Evolutionary conservation across 371 early-diverging fungal genomes (phyloP), one percentile per base, ranked within the genome.

Genomic region (Choanephora cucurbitarum): DNA sequence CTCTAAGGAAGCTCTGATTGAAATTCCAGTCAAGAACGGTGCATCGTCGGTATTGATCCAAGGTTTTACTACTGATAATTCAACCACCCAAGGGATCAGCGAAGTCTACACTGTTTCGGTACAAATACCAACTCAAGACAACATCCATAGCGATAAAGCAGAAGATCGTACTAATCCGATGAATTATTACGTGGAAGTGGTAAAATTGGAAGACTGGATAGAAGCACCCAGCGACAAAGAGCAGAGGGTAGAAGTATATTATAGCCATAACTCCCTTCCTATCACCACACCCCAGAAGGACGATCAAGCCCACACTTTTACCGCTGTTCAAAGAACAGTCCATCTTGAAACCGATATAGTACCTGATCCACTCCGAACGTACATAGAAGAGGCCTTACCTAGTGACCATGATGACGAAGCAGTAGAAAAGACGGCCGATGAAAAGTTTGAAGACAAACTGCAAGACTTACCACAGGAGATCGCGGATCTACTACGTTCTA

Each of bases 1-100:
- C 41, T 15, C 52, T 3, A 15, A 18, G 18, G 28, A 51, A 14
- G 28, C 15, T 7, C 0, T 42, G n/a, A 3, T 51, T 1, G 28
- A 42, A 15, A 51, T 51, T 8, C 52, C 52, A 0, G 23, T 34
- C 14, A 55, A 48, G 11, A 55, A 41, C 18, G 48, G 48, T 15
- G n/a, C 39, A 18, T 13, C 1, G 0, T 49, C 42, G 0, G 18
- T 52, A 6, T 18, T 32, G 31, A 8, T 52, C 0, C 52, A 52
- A 52, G 52, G n/a, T n/a, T n/a, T n/a, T n/a, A n/a, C n/a, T n/a
- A 18, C 1, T 17, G n/a, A 10, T 17, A 8, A 15, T 0, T 3
- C 37, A 1, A 17, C 1, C 2, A n/a, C 0, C 18, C 14, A 8
- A 21, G 1, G 40, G 13, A 23, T 1, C 17, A 17, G 14, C 1